phyloP scores from a whole-genome alignment of 1,284 basidiomycete genomes.

The Fistulinella staudtii region DNA sequence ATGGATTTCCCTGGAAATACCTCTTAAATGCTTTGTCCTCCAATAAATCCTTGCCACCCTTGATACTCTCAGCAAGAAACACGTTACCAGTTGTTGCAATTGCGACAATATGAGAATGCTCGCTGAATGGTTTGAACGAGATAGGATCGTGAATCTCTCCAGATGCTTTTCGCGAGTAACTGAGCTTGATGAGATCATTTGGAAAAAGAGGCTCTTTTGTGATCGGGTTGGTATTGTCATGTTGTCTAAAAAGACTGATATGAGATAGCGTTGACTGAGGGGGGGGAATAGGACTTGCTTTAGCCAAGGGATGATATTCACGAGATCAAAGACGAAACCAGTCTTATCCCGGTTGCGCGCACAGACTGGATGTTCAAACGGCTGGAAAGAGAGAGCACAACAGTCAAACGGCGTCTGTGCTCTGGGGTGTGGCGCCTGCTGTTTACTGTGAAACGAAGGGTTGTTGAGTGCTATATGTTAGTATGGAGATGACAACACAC shows the following conservation, averaged over 20 bases:
- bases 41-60: conserved; percentile 82
- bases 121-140: conserved; percentile 88
- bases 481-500: conserved; percentile 39
- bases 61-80: conserved; percentile 86
- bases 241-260: conserved; percentile 46
- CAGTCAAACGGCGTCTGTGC: conserved; percentile 82
- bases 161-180: conserved; percentile 79
- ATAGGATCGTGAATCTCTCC: conserved; percentile 89
- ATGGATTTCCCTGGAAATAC: conserved; percentile 36
- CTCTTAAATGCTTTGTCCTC: conserved; percentile 84
- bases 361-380: conserved; percentile 87
- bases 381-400: conserved; percentile 90
- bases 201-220: conserved; percentile 80
- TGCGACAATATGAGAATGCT: conserved; percentile 89
- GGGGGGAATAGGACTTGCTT: conserved; percentile 55
- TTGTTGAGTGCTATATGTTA: background rate
- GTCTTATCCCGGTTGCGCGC: conserved; percentile 77
- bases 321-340: conserved; percentile 78
- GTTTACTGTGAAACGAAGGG: conserved; percentile 47
- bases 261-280: conserved; percentile 18
- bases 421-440: conserved; percentile 57
- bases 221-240: conserved; percentile 80
- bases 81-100: conserved; percentile 91
- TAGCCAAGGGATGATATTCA: conserved; percentile 91
- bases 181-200: conserved; percentile 80